Base-by-base conservation (phyloP, 805 yeast species). In the Starmera quercuum region DNA sequence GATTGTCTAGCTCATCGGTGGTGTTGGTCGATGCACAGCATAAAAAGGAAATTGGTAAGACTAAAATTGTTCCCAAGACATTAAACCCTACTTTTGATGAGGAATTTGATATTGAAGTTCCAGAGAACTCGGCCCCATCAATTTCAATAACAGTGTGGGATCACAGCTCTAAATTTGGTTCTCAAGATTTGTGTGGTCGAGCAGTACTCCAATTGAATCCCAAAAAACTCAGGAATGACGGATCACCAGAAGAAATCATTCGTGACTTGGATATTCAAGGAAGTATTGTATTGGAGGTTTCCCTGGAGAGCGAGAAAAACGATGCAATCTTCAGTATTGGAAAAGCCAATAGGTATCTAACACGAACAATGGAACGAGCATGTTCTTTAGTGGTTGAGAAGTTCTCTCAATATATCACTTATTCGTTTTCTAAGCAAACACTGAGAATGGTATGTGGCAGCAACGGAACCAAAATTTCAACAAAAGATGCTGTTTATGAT, bases 271-370 rank as follows among this genome's bases (percentile, higher is more conserved):
- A 78, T 42, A 60, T 80, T 2, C 81, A 76, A 39, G 96, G 97
- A 0, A 64, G 74, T 26, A 47, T 92, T 3, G 54, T 71, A 30
- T 57, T 87, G 3, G 77, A 78, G 46, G 64, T 88, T 3, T 77
- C 85, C 1, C 74, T 84, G 44, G 97, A 88, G 49, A 72, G 75
- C 33, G 95, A 88, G 46, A 69, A 78, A 30, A 73, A 73, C 26
- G 95, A 88, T 56, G 86, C 95, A 1, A 58, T 84, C 7, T 90
- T 83, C 48, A 81, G 78, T 30, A 68, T 90, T 56, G 94, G 95
- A 1, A 71, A 80, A 42, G 78, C 90, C 0, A 73, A 79, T 45
- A 62, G 90, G 41, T 68, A 78, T 2, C 60, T 90, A 20, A 59
- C 66, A 21, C 68, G 87, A 39, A 66, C 78, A 1, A 75, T 77